These are phyloP conservation scores for Suillus ampliporus DNA, from an alignment of 768 basidiomycete genomes.

Conservation along the genomic window DNA sequence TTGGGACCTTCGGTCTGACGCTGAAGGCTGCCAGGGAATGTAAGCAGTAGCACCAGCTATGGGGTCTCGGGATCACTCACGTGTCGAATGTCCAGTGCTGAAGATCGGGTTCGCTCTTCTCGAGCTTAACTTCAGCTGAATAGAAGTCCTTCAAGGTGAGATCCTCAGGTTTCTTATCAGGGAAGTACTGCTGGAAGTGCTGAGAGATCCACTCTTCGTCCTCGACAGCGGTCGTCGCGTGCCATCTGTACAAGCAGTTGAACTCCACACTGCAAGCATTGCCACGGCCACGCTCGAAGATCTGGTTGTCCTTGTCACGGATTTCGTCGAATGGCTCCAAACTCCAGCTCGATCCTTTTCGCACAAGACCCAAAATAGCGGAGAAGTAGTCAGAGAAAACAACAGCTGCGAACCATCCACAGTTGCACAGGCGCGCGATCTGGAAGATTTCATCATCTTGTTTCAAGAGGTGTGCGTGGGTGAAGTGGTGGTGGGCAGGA, in stretches of 20 bases:
- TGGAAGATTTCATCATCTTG: constrained; percentile 88
- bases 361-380: constrained; percentile 76
- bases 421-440: constrained; percentile 77
- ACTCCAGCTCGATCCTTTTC: constrained; percentile 79
- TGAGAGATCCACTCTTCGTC: constrained; percentile 73
- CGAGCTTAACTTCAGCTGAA: constrained; percentile 43
- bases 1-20: constrained; percentile 57
- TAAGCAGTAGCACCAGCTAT: constrained; percentile 7
- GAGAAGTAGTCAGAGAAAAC: constrained; percentile 89
- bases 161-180: constrained; percentile 54
- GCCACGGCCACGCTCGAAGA: constrained; percentile 81
- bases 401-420: constrained; percentile 76
- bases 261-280: constrained; percentile 90
- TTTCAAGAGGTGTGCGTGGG: constrained; percentile 42
- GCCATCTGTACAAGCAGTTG: constrained; percentile 87
- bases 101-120: constrained; percentile 49
- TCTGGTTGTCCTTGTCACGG: constrained; percentile 59
- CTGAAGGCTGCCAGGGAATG: constrained; percentile 48
- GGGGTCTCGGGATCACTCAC: constrained; percentile 41
- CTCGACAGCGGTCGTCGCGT: constrained; percentile 73
- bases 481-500: constrained; percentile 49
- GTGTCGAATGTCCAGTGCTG: constrained; percentile 70
- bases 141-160: constrained; percentile 58
- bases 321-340: constrained; percentile 80
- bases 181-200: constrained; percentile 59